Base-by-base conservation (phyloP, 148 eudicot species). In the Rheum nobile region DNA sequence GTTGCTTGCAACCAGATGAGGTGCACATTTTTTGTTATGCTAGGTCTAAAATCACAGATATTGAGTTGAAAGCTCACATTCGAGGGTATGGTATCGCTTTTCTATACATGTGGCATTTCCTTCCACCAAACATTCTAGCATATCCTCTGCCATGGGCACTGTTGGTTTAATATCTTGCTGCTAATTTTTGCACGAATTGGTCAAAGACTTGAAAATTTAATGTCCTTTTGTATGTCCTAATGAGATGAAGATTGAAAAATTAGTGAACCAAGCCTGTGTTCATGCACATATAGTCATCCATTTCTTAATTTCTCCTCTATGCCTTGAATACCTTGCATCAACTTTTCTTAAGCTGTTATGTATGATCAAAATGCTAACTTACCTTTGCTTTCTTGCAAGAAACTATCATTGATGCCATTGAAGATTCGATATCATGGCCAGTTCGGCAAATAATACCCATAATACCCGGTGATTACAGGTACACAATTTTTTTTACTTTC, bases 351-450 rank as follows among this genome's bases (percentile, higher is more conserved):
- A 26, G 16, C 11, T 19, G 24, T n/a, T 26, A 12, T 26, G 14
- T 17, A 1, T 11, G 34, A 26, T 57, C 67, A 32, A 31, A 65
- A 13, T 31, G 21, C 41, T 14, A 65, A 32, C 39, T 32, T 29
- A 63, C 68, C n/a, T 29, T 28, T 34, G 9, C 14, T 65, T 16
- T 65, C 9, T 65, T 74, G 24, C 82, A 93, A 96, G 90, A 81
- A 75, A 93, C 85, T 21, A 93, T 93, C 71, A 85, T 88, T 71
- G 94, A 90, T 86, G 94, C 98, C 47, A 79, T 93, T 78, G 98
- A 89, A 82, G 98, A 90, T 85, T 93, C 96, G 29, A 86, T 93
- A 71, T 85, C 89, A 8, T 93, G 98, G 98, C 96, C 98, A 37
- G 91, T 93, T 75, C 90, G 96, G 28, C 78, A 84, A 77, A 85